Evolutionary conservation across 2,329 filamentous ascomycete species (phyloP).

Genomic region (Geosmithia putterillii): DNA sequence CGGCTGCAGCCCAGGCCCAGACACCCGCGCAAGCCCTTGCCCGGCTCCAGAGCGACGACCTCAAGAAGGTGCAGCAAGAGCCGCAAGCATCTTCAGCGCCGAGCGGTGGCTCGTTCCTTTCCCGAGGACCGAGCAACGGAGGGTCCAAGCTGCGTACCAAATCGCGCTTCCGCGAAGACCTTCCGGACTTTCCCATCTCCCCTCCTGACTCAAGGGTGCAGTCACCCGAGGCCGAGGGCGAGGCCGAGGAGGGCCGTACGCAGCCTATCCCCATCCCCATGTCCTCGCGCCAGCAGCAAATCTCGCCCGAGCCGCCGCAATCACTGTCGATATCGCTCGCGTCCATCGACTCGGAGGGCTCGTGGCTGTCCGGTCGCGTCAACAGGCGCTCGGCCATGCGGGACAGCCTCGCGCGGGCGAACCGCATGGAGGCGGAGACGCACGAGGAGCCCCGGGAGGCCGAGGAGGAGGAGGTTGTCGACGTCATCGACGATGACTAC

Average conservation of each 20-base stretch:
- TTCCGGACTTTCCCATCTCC: constrained; percentile 78
- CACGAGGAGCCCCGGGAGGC: constrained; percentile 11
- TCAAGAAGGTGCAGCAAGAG: constrained; percentile 5
- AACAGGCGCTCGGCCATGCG: constrained; percentile 33
- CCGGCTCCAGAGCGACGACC: constrained; percentile 20
- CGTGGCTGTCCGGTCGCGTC: constrained; percentile 77
- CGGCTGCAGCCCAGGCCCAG: constrained; percentile 8
- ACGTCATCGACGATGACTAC: constrained; percentile 57
- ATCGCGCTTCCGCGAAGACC: constrained; percentile 85
- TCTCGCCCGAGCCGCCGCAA: constrained; percentile 44
- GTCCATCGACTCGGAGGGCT: constrained; percentile 89
- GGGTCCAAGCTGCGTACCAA: constrained; percentile 65
- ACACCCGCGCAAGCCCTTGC: constrained; percentile 17
- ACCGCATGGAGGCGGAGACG: constrained; percentile 11
- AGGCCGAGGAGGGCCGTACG: constrained; percentile 8
- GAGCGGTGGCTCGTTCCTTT: constrained; percentile 12
- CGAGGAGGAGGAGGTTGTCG: constrained; percentile 48
- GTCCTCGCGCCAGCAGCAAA: constrained; percentile 23
- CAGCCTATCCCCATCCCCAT: constrained; percentile 15
- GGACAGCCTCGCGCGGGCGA: constrained; percentile 20
- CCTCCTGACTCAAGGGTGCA: constrained; percentile 72
- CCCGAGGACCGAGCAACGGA: constrained; percentile 22
- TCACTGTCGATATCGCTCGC: constrained; percentile 73
- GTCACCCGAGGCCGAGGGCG: constrained; percentile 48
- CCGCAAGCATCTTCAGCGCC: neutral